Conservation (phyloP, 805 yeast species). For the Metschnikowia amazonensis region DNA sequence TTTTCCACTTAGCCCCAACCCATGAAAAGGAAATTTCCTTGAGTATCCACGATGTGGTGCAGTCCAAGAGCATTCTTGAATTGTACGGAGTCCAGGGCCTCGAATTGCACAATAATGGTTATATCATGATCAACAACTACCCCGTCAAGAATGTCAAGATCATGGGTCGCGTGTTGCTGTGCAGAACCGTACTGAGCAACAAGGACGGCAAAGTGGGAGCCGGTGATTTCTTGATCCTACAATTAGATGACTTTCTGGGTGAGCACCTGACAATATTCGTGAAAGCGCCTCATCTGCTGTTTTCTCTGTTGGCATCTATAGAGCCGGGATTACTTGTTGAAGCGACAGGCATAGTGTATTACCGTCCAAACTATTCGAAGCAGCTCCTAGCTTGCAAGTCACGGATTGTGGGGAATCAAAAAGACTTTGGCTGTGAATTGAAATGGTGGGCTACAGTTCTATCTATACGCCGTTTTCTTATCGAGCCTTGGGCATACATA, state of each 20-base stretch:
- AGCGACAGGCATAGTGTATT: conserved; percentile 20
- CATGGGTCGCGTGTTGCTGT: conserved; percentile 26
- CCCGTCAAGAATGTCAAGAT: conserved; percentile 28
- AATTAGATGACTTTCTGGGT: conserved; percentile 36
- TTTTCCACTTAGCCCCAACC: conserved; percentile 33
- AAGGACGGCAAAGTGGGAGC: conserved; percentile 3
- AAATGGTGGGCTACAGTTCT: conserved; percentile 28
- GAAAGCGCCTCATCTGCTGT: conserved; percentile 14
- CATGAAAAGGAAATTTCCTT: conserved; percentile 21
- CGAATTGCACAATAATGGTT: conserved; percentile 13
- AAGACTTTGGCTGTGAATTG: conserved; percentile 25
- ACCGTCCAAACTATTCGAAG: conserved; percentile 5
- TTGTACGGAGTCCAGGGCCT: conserved; percentile 18
- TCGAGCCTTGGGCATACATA: conserved; percentile 26
- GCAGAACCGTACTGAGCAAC: conserved; percentile 2
- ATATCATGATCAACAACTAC: conserved; percentile 27
- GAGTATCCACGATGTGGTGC: conserved; percentile 29
- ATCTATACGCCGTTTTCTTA: conserved; percentile 18
- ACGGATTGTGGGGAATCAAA: conserved; percentile 14
- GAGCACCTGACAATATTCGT: conserved; percentile 25
- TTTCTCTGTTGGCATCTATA: conserved; percentile 16
- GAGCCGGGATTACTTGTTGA: conserved; percentile 26
- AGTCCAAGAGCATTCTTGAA: conserved; percentile 10
- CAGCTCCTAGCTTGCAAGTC: conserved; percentile 11
- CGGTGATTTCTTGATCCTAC: conserved; percentile 17